phyloP scores from a whole-genome alignment of 768 basidiomycete species.

The Suillus subaureus region DNA sequence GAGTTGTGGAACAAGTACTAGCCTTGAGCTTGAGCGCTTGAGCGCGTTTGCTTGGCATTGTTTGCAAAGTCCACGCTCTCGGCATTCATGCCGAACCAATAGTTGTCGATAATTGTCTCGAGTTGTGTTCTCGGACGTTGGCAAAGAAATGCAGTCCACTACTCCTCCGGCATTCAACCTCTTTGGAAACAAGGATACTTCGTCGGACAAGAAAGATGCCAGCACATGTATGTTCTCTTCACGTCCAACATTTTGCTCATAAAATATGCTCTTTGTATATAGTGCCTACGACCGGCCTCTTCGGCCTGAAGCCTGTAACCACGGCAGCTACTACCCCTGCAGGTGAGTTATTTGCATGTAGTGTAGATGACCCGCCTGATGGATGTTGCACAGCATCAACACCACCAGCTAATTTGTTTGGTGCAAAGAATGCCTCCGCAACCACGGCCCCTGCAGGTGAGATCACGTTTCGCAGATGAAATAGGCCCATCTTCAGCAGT shows the following conservation, averaged over 20 bases:
- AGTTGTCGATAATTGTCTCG: background rate
- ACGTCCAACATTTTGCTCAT: too few species aligned
- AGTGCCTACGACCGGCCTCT: constrained; percentile 26
- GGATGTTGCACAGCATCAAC: background rate
- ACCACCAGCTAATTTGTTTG: constrained; percentile 1
- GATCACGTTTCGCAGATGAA: background rate
- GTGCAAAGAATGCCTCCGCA: background rate
- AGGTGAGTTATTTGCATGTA: background rate
- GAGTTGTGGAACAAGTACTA: background rate
- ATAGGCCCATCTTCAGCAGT: background rate
- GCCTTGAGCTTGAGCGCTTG: too few species aligned
- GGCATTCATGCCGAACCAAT: background rate
- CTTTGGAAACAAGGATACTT: constrained; percentile 41
- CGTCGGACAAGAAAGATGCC: constrained; percentile 48
- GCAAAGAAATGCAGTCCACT: constrained; percentile 2
- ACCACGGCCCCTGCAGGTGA: constrained; percentile 4
- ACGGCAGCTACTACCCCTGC: constrained; percentile 4
- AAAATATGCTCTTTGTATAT: constrained; percentile 3
- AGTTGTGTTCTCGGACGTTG: background rate
- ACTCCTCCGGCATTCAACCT: constrained; percentile 18
- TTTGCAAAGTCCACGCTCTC: background rate
- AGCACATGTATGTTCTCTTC: constrained; percentile 12
- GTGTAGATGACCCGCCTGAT: background rate
- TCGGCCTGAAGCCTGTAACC: constrained; percentile 43
- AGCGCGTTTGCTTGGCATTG: constrained; percentile 1